These are phyloP conservation scores for Monilinia fructicola DNA, from an alignment of 2,329 filamentous ascomycete species.

Conservation along the genomic window DNA sequence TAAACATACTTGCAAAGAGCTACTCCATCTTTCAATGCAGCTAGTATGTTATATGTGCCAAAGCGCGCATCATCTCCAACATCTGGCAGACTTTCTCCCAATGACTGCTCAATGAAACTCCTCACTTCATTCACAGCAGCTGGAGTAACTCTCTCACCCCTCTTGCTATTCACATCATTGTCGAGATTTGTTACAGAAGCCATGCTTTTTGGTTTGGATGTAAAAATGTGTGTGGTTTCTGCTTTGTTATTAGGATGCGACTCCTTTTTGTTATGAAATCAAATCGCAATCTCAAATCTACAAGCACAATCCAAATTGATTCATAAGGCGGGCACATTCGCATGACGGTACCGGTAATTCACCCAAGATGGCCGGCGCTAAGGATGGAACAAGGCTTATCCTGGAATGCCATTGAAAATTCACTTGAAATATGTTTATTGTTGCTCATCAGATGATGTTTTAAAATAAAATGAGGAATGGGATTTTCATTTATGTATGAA, in stretches of 20 bases:
- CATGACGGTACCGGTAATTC: slow-evolving; percentile 11
- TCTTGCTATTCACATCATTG: slow-evolving; percentile 91
- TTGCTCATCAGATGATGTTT: background rate
- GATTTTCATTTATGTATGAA: too few species aligned
- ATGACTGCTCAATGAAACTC: slow-evolving; percentile 77
- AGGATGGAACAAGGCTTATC: slow-evolving; percentile 17
- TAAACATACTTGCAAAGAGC: slow-evolving; percentile 80
- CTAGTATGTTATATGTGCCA: slow-evolving; percentile 61
- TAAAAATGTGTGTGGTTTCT: background rate
- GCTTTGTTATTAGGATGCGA: slow-evolving; percentile 1
- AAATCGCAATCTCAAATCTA: slow-evolving; percentile 19
- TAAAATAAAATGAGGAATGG: background rate
- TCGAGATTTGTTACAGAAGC: slow-evolving; percentile 91
- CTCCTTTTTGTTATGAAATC: slow-evolving; percentile 22
- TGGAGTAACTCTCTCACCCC: slow-evolving; percentile 89
- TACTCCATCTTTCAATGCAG: slow-evolving; percentile 85
- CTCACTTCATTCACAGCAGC: slow-evolving; percentile 83
- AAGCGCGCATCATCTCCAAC: slow-evolving; percentile 45
- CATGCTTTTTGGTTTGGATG: slow-evolving; percentile 54
- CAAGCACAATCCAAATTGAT: slow-evolving; percentile 10
- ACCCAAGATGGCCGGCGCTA: slow-evolving; percentile 20
- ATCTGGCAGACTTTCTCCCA: slow-evolving; percentile 70
- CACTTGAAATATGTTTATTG: background rate
- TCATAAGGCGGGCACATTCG: slow-evolving; percentile 12
- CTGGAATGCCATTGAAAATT: slow-evolving; percentile 2